phyloP scores from a whole-genome alignment of 345 rosid species.

The Euphorbia pulcherrima region DNA sequence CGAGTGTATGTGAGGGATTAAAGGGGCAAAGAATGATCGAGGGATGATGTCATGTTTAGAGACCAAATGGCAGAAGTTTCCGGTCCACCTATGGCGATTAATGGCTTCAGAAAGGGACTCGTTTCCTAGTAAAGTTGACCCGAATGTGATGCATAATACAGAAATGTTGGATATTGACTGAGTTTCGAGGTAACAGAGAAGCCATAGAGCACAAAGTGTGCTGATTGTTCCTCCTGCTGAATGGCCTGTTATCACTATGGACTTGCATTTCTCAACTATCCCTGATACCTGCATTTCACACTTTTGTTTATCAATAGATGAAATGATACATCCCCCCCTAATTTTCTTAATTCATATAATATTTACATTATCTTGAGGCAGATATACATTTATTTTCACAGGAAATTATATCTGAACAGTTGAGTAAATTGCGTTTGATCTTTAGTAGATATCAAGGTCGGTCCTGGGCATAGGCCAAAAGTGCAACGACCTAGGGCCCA shows the following conservation, averaged over 20 bases:
- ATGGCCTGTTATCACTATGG: constrained; percentile 71
- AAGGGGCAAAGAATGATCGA: constrained; percentile 43
- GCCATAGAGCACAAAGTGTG: constrained; percentile 71
- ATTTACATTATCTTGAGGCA: too few relatives aligned
- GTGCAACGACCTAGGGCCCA: too few relatives aligned
- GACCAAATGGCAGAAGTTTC: constrained; percentile 66
- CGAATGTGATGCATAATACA: constrained; percentile 68
- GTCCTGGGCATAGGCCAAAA: too few relatives aligned
- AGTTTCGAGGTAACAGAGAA: constrained; percentile 47
- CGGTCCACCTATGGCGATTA: constrained; percentile 53
- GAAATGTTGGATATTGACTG: constrained; percentile 21
- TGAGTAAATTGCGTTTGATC: too few relatives aligned
- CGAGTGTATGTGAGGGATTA: constrained; percentile 21
- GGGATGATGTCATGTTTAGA: constrained; percentile 54
- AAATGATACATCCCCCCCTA: too few relatives aligned
- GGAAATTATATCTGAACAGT: too few relatives aligned
- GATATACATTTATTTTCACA: too few relatives aligned
- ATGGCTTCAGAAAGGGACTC: constrained; percentile 53
- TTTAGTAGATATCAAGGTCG: too few relatives aligned
- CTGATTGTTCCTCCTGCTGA: constrained; percentile 75
- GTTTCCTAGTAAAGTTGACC: constrained; percentile 78
- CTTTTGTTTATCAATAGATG: background rate
- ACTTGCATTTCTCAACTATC: constrained; percentile 32
- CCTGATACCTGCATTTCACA: constrained; percentile 34
- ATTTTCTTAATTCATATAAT: too few relatives aligned